Base-by-base conservation (phyloP, 2,329 filamentous ascomycete genomes). In the Trichoderma arundinaceum region DNA sequence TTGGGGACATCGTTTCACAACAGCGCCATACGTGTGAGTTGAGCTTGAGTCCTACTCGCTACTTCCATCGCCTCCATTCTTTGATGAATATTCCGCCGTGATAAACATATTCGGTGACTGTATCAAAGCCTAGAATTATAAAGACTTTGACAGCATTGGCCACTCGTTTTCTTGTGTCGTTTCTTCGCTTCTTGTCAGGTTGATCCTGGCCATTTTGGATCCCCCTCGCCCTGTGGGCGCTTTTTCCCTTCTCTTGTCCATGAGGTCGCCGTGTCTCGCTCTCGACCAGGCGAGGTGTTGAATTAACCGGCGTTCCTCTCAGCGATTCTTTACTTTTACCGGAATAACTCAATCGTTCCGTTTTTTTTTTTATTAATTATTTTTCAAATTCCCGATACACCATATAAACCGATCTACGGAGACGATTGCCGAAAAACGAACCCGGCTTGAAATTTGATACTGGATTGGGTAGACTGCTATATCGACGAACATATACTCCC, bases 201-300 rank as follows among this genome's bases (percentile, higher is more conserved):
- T 64, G 61, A 64, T 32, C 51, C 52, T 64, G 52, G 35, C 44
- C 35, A 22, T 64, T 44, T 64, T 64, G 51, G 61, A 32, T 53
- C 49, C 22, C 22, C 22, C 35, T 67, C 73, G 73, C 73, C 70
- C 69, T 74, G 73, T 57, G 68, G 66, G 65, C 62, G 44, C 17
- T 66, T 60, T 69, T 69, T 60, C 61, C 68, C 28, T 54, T 48
- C 48, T 60, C n/a, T 35, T 51, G 33, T 49, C n/a, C 19, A 41
- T 66, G 33, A 54, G 59, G 39, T 53, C 46, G 59, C 9, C 38
- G 49, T 53, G 38, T 28, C 59, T 46, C 22, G 38, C 49, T 54
- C 39, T 62, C 49, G 38, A 53, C 4, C 39, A 53, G 39, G 35
- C 48, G 12, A 61, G 19, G n/a, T 33, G 52, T 41, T 52, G 46